Base-by-base conservation (phyloP, 129 eudicot species). In the Cynara cardunculus region DNA sequence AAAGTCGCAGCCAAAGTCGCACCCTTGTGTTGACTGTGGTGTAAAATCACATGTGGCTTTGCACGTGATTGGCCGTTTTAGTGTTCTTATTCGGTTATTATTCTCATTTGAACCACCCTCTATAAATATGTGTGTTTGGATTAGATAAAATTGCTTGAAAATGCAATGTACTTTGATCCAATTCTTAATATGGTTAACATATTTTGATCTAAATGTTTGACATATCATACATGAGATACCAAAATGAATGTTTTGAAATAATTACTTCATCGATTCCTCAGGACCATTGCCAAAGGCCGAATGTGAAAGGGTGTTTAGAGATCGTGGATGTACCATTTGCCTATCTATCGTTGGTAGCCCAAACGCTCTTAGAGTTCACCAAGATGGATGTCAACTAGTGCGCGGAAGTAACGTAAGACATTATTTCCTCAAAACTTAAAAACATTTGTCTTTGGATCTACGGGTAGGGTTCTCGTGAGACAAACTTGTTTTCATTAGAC, bases 251-350 rank as follows among this genome's bases (percentile, higher is more conserved):
- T 49, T 49, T 16, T 49, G 7, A 16, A 21, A 12, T 27, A 6
- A 41, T 34, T 5, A 61, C 14, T 68, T 44, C 21, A 1, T 64
- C 12, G 19, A 64, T 49, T 74, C 41, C 31, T 16, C 72, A 92
- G 99, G 99, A 78, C 93, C 90, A 81, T 75, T 92, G 89, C 99
- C 99, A 39, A 96, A 92, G 85, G 97, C 83, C 0, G 98, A 96
- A 87, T 96, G 99, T 22, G 95, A 91, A 72, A 92, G 91, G 90
- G 81, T 89, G 61, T 96, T 96, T 89, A 92, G 87, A 72, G 94
- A 89, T 24, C 93, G 88, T 25, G 99, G 99, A 69, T 96, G 97
- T 53, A 91, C 87, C 78, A 73, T 92, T 37, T 92, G 99, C 82
- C 84, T 96, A 59, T 81, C 61, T 77, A 87, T 92, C 88, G 83